Evolutionary conservation across 164 flowering plant genomes (phyloP).

Genomic region (Kalanchoe fedtschenkoi): DNA sequence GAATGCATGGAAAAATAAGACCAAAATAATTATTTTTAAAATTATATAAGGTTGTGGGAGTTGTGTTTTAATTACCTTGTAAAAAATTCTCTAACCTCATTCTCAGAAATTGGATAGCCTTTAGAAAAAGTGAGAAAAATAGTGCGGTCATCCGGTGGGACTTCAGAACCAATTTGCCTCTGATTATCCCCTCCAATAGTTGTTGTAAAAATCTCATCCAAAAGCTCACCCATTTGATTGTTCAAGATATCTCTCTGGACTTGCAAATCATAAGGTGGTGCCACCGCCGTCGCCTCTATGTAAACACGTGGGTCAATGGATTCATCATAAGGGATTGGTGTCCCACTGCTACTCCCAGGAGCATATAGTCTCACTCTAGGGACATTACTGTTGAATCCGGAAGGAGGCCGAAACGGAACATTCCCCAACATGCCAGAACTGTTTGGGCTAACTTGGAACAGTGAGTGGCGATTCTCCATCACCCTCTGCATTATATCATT

Average conservation of each 20-base stretch:
- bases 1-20: too few species aligned
- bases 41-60: neutral
- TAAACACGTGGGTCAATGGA: neutral
- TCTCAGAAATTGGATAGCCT: conserved; percentile 8
- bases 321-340: neutral
- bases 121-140: conserved; percentile 8
- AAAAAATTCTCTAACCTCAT: conserved; percentile 4
- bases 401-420: neutral
- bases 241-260: neutral
- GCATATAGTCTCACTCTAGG: neutral
- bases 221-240: neutral
- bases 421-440: neutral
- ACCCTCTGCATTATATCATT: conserved; percentile 5
- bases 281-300: neutral
- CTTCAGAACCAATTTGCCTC: neutral
- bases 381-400: neutral
- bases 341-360: neutral
- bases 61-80: conserved; percentile 3
- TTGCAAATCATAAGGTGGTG: neutral
- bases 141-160: conserved; percentile 7
- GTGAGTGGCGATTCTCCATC: neutral
- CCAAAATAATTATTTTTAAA: neutral
- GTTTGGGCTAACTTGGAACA: neutral
- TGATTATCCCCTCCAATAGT: neutral
- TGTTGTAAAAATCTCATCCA: neutral